Percentiles rank a stretch among this genome's conserved stretches.
Conservation (phyloP, 2,329 filamentous ascomycete genomes). For the Cordyceps cateniannulata region DNA sequence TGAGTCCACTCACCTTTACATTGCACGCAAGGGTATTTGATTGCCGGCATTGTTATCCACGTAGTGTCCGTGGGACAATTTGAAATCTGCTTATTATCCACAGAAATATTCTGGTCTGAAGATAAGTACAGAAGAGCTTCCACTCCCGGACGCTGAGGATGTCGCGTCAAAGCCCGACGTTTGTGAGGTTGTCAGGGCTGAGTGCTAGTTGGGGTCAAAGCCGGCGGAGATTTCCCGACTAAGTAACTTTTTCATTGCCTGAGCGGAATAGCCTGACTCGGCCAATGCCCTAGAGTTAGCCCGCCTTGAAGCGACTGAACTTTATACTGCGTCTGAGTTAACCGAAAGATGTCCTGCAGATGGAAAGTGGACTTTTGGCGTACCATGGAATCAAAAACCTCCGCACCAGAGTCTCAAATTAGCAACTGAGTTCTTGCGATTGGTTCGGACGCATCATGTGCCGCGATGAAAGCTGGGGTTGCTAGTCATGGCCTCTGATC, state of each 20-base stretch:
- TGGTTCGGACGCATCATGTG: neutral
- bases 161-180: neutral
- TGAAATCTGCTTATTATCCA: neutral
- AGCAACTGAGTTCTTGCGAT: neutral
- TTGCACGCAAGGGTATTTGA: slow-evolving; percentile 19
- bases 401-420: neutral
- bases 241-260: neutral
- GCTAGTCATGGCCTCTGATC: neutral
- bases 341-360: neutral
- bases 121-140: neutral
- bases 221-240: slow-evolving; percentile 12
- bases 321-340: too few relatives aligned
- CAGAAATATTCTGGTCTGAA: neutral
- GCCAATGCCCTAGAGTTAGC: neutral
- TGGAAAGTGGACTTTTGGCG: neutral
- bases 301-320: neutral
- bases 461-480: neutral
- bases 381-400: neutral
- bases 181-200: neutral
- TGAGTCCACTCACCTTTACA: slow-evolving; percentile 18
- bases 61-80: neutral
- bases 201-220: neutral
- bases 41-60: slow-evolving; percentile 17
- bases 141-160: neutral
- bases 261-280: neutral